Base-by-base conservation (phyloP, 306 rosid species). In the Casuarina glauca region DNA sequence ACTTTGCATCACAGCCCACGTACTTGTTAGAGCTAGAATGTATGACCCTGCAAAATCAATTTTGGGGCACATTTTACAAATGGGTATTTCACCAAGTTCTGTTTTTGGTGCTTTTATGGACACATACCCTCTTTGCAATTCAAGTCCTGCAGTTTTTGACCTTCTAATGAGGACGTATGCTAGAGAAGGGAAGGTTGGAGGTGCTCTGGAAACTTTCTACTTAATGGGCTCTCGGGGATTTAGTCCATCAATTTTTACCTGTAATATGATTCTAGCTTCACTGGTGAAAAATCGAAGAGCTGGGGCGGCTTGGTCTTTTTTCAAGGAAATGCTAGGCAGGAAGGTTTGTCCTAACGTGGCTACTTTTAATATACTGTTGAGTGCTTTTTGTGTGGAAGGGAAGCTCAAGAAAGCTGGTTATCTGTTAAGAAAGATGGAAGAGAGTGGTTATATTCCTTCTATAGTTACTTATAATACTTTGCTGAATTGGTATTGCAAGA, bases 91-190 rank as follows among this genome's bases (percentile, higher is more conserved):
- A 41, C 69, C 88, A 17, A 84, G 76, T 72, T 78, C 83, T 66
- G 85, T 90, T 19, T 92, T 92, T 74, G 44, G 70, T 74, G 86
- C 87, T 73, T 82, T 92, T 60, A 90, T 92, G 95, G 89, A 86
- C 57, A 92, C 97, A 52, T 92, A 88, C 82, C 88, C 84, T 38
- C 74, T 82, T 87, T 88, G 95, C 83, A 86, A 87, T 44, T 90
- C 97, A 74, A 90, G 80, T 76, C 97, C 97, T 16, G 88, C 97
- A 61, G 93, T 90, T 52, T 92, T 90, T 84, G 95, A 92, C 84
- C 87, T 92, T 66, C 64, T 90, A 19, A 90, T 87, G 81, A 87
- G 91, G 69, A 88, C 88, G 78, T 92, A 91, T 78, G 84, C 88
- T 70, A 61, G 78, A 61, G 89, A 90, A 55, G 84, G 84, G 73